Evolutionary conservation across 352 stramenopile genomes (phyloP).

Genomic region (Phytophthora quininea): DNA sequence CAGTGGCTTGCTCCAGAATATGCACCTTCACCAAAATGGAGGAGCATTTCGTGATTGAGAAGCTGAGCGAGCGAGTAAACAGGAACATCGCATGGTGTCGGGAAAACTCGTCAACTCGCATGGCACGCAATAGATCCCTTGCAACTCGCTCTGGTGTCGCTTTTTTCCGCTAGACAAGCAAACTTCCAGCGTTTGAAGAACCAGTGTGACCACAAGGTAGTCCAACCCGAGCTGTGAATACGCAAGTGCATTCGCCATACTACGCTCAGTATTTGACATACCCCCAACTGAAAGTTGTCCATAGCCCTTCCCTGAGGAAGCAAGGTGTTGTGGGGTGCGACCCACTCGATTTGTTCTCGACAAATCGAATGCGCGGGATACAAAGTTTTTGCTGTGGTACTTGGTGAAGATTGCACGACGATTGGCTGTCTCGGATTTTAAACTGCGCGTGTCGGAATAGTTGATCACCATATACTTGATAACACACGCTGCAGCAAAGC

Average conservation of each 20-base stretch:
- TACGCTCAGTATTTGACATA: slow-evolving; percentile 69
- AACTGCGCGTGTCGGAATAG: slow-evolving; percentile 86
- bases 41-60: slow-evolving; percentile 86
- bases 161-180: slow-evolving; percentile 86
- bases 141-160: slow-evolving; percentile 79
- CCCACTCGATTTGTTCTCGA: slow-evolving; percentile 80
- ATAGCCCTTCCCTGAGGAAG: slow-evolving; percentile 32
- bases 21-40: slow-evolving; percentile 89
- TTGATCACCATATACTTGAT: slow-evolving; percentile 92
- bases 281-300: slow-evolving; percentile 28
- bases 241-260: slow-evolving; percentile 80
- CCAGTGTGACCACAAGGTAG: slow-evolving; percentile 77
- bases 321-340: slow-evolving; percentile 39
- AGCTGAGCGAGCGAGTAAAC: slow-evolving; percentile 86
- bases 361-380: slow-evolving; percentile 82
- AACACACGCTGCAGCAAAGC: slow-evolving; percentile 79
- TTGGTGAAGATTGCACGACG: slow-evolving; percentile 85
- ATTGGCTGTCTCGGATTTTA: slow-evolving; percentile 87
- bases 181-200: slow-evolving; percentile 85
- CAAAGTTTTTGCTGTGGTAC: slow-evolving; percentile 83
- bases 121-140: slow-evolving; percentile 76
- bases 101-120: slow-evolving; percentile 89
- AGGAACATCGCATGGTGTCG: slow-evolving; percentile 85
- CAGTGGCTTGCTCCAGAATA: slow-evolving; percentile 84
- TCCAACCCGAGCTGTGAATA: slow-evolving; percentile 84